phyloP scores from a whole-genome alignment of 2,329 filamentous ascomycete genomes.

The Trichoderma cornu-damae region DNA sequence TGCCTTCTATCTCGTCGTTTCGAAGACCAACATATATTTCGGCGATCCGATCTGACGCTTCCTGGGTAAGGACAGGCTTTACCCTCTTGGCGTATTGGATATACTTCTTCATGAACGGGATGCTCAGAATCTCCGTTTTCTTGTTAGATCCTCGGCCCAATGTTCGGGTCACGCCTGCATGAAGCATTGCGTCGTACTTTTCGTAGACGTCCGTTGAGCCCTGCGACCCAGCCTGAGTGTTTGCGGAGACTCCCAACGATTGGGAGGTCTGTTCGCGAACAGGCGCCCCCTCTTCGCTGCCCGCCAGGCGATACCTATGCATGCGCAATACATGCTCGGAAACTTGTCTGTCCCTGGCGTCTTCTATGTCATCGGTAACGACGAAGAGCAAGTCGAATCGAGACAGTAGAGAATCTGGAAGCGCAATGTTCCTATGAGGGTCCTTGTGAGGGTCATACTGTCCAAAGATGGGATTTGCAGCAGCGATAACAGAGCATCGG shows the following conservation, averaged over 20 bases:
- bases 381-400: conserved; percentile 98
- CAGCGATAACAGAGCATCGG: conserved; percentile 91
- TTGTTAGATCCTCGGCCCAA: conserved; percentile 68
- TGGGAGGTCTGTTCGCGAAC: conserved; percentile 84
- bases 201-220: conserved; percentile 84
- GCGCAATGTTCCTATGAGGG: conserved; percentile 95
- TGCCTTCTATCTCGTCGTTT: conserved; percentile 93
- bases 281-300: conserved; percentile 88
- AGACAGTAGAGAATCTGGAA: conserved; percentile 91
- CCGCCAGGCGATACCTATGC: conserved; percentile 90
- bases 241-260: conserved; percentile 79
- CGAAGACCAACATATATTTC: conserved; percentile 85
- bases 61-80: conserved; percentile 84
- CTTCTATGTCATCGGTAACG: conserved; percentile 96
- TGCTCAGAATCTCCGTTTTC: conserved; percentile 83
- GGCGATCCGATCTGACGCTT: conserved; percentile 86
- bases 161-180: conserved; percentile 78
- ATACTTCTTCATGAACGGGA: conserved; percentile 99
- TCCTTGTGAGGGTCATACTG: conserved; percentile 99
- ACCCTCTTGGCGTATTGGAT: conserved; percentile 97
- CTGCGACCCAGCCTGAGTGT: conserved; percentile 67
- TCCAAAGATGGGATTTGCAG: conserved; percentile 95
- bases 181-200: conserved; percentile 94
- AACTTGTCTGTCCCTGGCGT: conserved; percentile 80
- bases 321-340: conserved; percentile 96